Evolutionary conservation across 148 eudicot species (phyloP), one percentile per base, ranked within the genome.

Genomic region (Silene conica): DNA sequence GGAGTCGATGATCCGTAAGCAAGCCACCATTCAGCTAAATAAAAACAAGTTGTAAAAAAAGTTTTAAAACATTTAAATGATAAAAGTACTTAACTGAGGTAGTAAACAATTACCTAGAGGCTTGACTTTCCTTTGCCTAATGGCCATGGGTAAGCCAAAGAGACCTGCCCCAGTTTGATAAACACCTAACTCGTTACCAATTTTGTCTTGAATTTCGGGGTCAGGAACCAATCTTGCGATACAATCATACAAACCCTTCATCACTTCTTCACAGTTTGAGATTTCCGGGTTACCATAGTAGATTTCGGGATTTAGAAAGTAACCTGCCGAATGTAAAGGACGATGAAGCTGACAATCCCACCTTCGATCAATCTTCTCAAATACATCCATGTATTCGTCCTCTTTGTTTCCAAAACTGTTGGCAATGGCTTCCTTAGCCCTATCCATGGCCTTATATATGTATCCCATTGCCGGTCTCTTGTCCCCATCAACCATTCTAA

Each of bases 311-410:
- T 26, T 26, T 26, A 26, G 28, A 26, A 26, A 26, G 28, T 26
- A 26, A 16, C 50, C 46, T 2, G 12, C 73, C 0, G 58, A 52
- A 69, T 46, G 72, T 9, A 46, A 26, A 73, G 64, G 54, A 22
- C 61, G 56, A 20, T 76, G 78, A 20, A 76, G 73, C 46, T 67
- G 67, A 58, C 79, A 68, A 22, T 78, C 57, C 57, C 77, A 79
- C n/a, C 67, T 38, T 57, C 9, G 7, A 57, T 57, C 61, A 57
- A 57, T 57, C 23, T 1, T 14, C 59, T 55, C 18, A 10, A 12
- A 50, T 50, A 4, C 55, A 8, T 50, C 15, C 55, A 3, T 50
- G 10, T 50, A 50, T 50, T 50, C 55, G 15, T 74, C 71, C 19
- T 63, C 61, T 11, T 48, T 62, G n/a, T 15, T 28, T 8, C 45